Conservation (phyloP, 148 eudicot species). For the Nepenthes mirabilis region DNA sequence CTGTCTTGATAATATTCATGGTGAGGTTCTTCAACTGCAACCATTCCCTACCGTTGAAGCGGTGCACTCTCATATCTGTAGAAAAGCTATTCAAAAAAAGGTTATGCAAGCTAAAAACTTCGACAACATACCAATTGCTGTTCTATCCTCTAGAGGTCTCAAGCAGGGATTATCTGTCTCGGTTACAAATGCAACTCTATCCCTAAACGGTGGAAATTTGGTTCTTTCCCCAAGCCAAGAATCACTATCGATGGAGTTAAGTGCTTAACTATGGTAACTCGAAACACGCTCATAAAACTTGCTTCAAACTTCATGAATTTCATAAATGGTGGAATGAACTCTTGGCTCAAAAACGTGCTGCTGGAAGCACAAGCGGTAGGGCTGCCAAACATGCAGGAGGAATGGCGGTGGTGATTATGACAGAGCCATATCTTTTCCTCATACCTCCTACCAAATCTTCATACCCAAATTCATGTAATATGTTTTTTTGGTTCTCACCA, state of each 20-base stretch:
- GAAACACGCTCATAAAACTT: not conserved
- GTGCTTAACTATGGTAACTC: too few relatives aligned
- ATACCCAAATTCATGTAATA: too few relatives aligned
- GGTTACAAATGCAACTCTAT: not conserved
- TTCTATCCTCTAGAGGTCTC: too few relatives aligned
- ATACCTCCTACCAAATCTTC: too few relatives aligned
- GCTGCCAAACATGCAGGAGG: too few relatives aligned
- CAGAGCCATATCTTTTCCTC: too few relatives aligned
- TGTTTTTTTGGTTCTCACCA: too few relatives aligned
- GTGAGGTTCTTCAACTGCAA: not conserved
- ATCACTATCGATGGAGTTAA: not conserved
- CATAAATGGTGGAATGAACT: not conserved
- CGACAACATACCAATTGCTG: too few relatives aligned
- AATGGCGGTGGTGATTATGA: too few relatives aligned
- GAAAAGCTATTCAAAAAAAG: not conserved
- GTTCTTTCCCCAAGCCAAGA: not conserved
- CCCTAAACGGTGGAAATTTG: not conserved
- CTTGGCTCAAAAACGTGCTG: not conserved
- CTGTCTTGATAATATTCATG: constrained; percentile 4
- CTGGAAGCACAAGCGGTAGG: too few relatives aligned
- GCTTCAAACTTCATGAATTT: not conserved
- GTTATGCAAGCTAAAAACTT: too few relatives aligned
- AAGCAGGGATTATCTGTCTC: not conserved
- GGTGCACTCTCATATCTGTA: not conserved
- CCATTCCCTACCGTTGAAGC: constrained; percentile 6